Percentiles rank a stretch among this genome's conserved stretches.
Conservation (phyloP, 345 rosid species). For the Salix caprea region DNA sequence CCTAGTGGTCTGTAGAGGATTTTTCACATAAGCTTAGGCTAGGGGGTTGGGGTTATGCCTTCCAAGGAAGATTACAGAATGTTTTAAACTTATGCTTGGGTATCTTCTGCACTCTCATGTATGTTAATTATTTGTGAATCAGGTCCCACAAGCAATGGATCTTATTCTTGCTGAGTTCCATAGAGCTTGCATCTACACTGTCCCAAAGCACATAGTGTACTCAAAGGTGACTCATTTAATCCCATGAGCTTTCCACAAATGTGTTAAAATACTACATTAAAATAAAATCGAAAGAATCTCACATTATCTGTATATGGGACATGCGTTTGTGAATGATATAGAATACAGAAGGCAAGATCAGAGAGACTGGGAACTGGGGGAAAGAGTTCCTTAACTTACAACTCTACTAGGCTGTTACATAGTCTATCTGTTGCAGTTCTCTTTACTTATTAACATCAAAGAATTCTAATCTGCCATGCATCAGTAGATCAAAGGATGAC, state of each 20-base stretch:
- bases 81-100: background rate
- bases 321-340: background rate
- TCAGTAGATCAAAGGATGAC: background rate
- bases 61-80: background rate
- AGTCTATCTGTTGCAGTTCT: background rate
- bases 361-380: background rate
- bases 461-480: background rate
- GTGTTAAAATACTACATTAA: background rate
- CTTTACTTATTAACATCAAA: background rate
- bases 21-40: background rate
- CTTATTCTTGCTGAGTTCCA: slow-evolving; percentile 83
- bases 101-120: background rate
- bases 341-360: background rate
- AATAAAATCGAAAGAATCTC: background rate
- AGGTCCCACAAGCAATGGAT: slow-evolving; percentile 81
- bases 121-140: slow-evolving; percentile 18
- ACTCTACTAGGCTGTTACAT: background rate
- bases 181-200: slow-evolving; percentile 78
- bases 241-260: background rate
- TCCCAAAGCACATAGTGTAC: slow-evolving; percentile 74
- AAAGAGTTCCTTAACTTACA: background rate
- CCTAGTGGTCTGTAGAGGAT: background rate
- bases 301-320: background rate
- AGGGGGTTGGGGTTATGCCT: background rate
- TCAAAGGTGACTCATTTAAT: slow-evolving; percentile 46